Percentiles rank a stretch among this genome's conserved stretches.
Conservation (phyloP, 331 rosid genomes). For the Malus hybrid region DNA sequence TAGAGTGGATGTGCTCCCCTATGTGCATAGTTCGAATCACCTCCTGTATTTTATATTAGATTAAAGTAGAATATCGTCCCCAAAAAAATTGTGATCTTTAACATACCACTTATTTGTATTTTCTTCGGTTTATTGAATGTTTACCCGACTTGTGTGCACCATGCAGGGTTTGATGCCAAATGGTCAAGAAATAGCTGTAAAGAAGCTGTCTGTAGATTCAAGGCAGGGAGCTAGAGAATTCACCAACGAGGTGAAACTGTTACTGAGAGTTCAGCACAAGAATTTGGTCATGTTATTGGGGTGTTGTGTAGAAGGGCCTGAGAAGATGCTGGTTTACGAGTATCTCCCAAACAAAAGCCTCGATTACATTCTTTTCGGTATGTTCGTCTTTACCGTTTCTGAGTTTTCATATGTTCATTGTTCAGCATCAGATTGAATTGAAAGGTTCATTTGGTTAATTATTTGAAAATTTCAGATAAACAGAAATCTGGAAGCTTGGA, state of each 20-base stretch:
- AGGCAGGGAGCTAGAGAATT: conserved; percentile 81
- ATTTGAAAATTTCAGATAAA: conserved; percentile 40
- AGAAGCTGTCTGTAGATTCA: conserved; percentile 73
- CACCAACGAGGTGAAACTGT: conserved; percentile 71
- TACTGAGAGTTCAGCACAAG: conserved; percentile 75
- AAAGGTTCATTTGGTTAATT: background rate
- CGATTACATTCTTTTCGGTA: conserved; percentile 76
- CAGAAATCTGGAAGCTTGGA: conserved; percentile 48
- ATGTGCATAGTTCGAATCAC: no score
- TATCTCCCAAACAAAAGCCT: conserved; percentile 86
- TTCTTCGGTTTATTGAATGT: background rate
- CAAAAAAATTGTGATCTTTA: background rate
- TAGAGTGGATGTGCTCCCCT: no score
- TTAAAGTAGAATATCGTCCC: background rate
- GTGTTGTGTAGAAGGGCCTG: conserved; percentile 90
- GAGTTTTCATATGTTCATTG: background rate
- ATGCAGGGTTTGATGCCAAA: conserved; percentile 82
- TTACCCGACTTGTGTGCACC: background rate
- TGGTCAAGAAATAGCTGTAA: conserved; percentile 80
- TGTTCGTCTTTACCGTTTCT: background rate
- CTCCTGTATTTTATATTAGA: background rate
- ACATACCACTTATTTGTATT: background rate
- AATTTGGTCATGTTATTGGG: conserved; percentile 74
- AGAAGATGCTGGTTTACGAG: conserved; percentile 93
- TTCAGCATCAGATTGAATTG: background rate